Conservation (phyloP, 169 alveolate genomes). For the Pseudocohnilembus persalinus region DNA sequence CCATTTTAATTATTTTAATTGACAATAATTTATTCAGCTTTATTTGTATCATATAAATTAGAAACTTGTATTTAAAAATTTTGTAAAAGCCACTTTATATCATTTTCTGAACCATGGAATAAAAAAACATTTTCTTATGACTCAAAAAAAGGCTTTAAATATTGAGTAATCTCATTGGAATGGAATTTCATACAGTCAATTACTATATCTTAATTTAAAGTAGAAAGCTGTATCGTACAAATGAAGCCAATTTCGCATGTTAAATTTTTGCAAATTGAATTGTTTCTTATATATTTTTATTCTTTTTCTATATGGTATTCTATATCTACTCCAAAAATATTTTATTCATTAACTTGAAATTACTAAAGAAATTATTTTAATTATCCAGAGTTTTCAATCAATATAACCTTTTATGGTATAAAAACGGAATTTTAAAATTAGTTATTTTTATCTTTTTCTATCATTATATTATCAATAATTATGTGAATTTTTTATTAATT, state of each 20-base stretch:
- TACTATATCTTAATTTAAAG: constrained; percentile 10
- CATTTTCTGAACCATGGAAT: constrained; percentile 20
- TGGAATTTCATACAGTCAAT: background rate
- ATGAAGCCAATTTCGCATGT: constrained; percentile 18
- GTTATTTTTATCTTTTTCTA: background rate
- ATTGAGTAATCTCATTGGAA: background rate
- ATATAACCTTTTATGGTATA: background rate
- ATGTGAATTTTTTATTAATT: background rate
- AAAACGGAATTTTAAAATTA: background rate
- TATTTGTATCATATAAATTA: constrained; percentile 13
- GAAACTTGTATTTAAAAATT: constrained; percentile 4
- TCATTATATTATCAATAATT: background rate
- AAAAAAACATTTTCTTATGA: background rate
- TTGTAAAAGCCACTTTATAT: constrained; percentile 3
- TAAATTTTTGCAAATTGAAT: too few species aligned
- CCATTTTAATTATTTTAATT: background rate
- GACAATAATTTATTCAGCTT: background rate
- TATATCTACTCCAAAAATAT: constrained; percentile 24
- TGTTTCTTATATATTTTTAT: too few species aligned
- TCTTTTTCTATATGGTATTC: constrained; percentile 6
- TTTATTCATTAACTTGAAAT: background rate
- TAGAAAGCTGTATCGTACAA: constrained; percentile 15
- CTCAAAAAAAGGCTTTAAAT: background rate
- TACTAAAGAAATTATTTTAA: background rate
- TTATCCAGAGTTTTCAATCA: background rate